phyloP scores from a whole-genome alignment of 192 early-diverging fungal species.

The Coemansia sp. region DNA sequence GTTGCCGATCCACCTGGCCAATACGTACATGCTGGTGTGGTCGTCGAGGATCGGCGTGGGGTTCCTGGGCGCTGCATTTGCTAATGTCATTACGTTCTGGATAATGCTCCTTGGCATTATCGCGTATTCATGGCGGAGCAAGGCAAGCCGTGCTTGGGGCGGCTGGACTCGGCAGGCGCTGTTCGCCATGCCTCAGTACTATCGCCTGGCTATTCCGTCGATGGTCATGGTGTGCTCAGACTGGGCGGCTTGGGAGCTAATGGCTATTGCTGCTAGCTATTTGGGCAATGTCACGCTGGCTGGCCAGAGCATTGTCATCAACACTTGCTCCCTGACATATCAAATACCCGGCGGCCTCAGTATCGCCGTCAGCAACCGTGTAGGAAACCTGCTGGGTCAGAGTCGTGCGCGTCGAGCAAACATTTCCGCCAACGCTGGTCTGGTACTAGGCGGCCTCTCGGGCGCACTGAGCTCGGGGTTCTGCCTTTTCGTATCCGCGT shows the following conservation, averaged over 20 bases:
- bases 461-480: constrained; percentile 20
- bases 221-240: constrained; percentile 75
- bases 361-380: constrained; percentile 55
- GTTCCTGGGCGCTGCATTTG: constrained; percentile 82
- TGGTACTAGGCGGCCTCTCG: constrained; percentile 7
- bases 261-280: constrained; percentile 55
- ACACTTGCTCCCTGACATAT: constrained; percentile 55
- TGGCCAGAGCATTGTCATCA: constrained; percentile 60
- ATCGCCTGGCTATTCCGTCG: constrained; percentile 71
- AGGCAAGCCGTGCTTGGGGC: constrained; percentile 68
- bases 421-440: constrained; percentile 35
- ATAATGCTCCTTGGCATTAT: constrained; percentile 65
- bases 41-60: constrained; percentile 65
- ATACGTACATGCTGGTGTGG: constrained; percentile 85
- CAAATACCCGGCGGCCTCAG: constrained; percentile 58
- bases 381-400: constrained; percentile 57
- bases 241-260: constrained; percentile 57
- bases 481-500: constrained; percentile 22
- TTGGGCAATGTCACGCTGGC: constrained; percentile 58
- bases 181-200: constrained; percentile 54
- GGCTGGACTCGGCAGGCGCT: constrained; percentile 58
- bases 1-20: constrained; percentile 68
- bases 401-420: constrained; percentile 34
- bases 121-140: constrained; percentile 60
- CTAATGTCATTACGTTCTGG: constrained; percentile 74